A percentile compares a stretch with the other conserved stretches of the same genome.
Conservation (phyloP, 495 filamentous ascomycete genomes). For the Penicillium dipodomyicola region DNA sequence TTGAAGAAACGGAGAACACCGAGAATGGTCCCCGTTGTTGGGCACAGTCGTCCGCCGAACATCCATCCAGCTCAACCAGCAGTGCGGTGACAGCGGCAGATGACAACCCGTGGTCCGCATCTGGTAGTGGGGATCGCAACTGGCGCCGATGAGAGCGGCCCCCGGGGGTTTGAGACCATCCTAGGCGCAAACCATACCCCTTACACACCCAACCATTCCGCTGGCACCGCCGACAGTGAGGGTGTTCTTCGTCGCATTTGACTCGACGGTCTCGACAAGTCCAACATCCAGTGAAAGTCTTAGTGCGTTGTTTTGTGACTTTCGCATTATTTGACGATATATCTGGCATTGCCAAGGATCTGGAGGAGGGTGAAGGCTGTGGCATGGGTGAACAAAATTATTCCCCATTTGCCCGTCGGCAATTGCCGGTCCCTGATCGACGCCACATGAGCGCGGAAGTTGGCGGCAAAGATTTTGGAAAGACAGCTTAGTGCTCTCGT, state of each 20-base stretch:
- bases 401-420: conserved; percentile 20
- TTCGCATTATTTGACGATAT: conserved; percentile 13
- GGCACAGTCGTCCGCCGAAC: conserved; percentile 16
- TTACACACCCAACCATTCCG: conserved; percentile 41
- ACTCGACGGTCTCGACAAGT: conserved; percentile 38
- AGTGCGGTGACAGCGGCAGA: conserved; percentile 23
- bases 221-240: conserved; percentile 38
- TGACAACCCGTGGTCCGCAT: conserved; percentile 13
- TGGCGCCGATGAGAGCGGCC: conserved; percentile 23
- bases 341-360: conserved; percentile 23
- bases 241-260: conserved; percentile 46
- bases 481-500: background rate
- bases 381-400: conserved; percentile 2
- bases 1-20: conserved; percentile 22
- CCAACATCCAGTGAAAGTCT: conserved; percentile 34
- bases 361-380: conserved; percentile 10
- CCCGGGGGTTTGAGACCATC: conserved; percentile 25
- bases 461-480: background rate
- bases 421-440: conserved; percentile 13
- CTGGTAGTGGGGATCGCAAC: conserved; percentile 11
- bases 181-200: conserved; percentile 36
- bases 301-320: conserved; percentile 23
- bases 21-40: conserved; percentile 27
- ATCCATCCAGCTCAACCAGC: conserved; percentile 21
- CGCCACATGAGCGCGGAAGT: conserved; percentile 1